A percentile compares a stretch with the other conserved stretches of the same genome.
phyloP scores from a whole-genome alignment of 257 asterid species.

The Catharanthus roseus region DNA sequence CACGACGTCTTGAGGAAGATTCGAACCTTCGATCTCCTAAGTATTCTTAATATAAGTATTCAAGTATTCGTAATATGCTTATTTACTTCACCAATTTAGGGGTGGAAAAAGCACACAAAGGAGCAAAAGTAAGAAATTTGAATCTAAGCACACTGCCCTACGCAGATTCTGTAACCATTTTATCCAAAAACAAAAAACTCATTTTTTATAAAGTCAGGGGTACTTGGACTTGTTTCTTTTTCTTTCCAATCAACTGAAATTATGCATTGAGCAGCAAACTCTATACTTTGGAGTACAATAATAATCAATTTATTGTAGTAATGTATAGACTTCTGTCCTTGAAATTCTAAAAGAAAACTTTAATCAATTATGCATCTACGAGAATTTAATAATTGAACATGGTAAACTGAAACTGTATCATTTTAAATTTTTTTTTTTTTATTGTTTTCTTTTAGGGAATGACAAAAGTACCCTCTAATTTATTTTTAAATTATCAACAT shows the following conservation, averaged over 20 bases:
- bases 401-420: constrained; percentile 7
- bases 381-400: constrained; percentile 6
- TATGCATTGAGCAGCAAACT: constrained; percentile 5
- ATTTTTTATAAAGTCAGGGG: not conserved
- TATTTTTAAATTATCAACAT: too few species aligned
- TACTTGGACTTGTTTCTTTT: not conserved
- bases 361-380: not conserved
- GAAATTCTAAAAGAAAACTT: not conserved
- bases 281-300: not conserved
- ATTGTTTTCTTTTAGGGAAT: not conserved
- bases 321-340: constrained; percentile 12
- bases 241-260: not conserved
- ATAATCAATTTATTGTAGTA: not conserved
- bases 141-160: not conserved
- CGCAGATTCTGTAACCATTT: not conserved
- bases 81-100: too few species aligned
- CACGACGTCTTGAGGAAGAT: too few species aligned
- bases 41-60: too few species aligned
- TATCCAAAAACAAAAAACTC: not conserved
- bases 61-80: too few species aligned
- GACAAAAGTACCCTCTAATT: too few species aligned
- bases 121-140: not conserved
- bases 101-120: not conserved
- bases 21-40: too few species aligned
- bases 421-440: not conserved